Percentiles rank a stretch among this genome's conserved stretches.
phyloP scores from a whole-genome alignment of 352 stramenopile genomes.

The Globisporangium viniferum region DNA sequence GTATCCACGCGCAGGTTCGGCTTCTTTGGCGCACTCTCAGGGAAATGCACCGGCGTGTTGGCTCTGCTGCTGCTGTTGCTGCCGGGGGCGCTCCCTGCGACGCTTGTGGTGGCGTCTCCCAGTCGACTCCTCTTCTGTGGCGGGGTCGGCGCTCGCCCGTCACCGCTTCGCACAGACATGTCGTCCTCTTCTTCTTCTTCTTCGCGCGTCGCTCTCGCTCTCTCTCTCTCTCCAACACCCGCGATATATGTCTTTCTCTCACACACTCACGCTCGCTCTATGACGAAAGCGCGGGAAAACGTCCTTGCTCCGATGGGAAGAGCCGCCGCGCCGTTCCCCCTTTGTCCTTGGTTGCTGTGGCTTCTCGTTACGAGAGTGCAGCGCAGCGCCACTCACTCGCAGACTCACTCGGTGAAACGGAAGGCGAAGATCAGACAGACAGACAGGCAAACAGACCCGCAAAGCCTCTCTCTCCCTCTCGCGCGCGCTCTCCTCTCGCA shows the following conservation, averaged over 20 bases:
- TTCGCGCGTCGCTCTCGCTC: not conserved
- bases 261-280: not conserved
- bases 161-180: constrained; percentile 7
- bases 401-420: not conserved
- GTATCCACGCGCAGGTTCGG: constrained; percentile 4
- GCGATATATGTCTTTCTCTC: not conserved
- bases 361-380: not conserved
- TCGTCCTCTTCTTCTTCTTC: not conserved
- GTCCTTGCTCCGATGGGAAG: not conserved
- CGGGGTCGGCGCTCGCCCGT: constrained; percentile 2
- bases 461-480: not conserved
- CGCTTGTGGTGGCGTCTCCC: constrained; percentile 1
- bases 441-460: not conserved
- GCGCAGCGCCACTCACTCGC: not conserved
- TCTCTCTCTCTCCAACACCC: not conserved
- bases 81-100: not conserved
- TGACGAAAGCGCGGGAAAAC: not conserved
- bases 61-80: constrained; percentile 10
- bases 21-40: not conserved
- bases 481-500: not conserved
- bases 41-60: not conserved
- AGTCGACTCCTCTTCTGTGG: constrained; percentile 8
- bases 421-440: not conserved
- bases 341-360: not conserved
- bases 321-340: not conserved